Evolutionary conservation across 2,329 filamentous ascomycete species (phyloP), one percentile per base, ranked within the genome.

Genomic region (Monilinia laxa): DNA sequence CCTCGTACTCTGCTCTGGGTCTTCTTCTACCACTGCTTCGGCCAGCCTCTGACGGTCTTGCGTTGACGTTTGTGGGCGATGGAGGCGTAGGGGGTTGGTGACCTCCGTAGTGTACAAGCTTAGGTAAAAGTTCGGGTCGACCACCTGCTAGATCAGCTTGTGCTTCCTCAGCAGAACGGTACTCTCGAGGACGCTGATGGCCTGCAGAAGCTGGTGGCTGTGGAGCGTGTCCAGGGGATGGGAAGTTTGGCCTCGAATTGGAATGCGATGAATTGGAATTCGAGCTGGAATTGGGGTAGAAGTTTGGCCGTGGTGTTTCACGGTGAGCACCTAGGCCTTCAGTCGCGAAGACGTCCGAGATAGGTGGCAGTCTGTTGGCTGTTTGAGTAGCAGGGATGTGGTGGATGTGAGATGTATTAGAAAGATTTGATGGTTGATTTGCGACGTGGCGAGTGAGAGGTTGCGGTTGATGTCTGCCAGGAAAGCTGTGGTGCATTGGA

Each of bases 141-240:
- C 95, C 95, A 62, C 92, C 93, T 6, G 93, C 89, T 69, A 99
- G 80, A 70, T 95, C 92, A 67, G 92, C 91, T 68, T 98, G 93
- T 3, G 92, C 95, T 76, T 99, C 95, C 77, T 99, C 95, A 16
- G 95, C 95, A 4, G 94, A 97, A 74, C 93, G 91, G 79, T 96
- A 98, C 76, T 98, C 95, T 67, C 94, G 86, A 14, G 88, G 83
- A 68, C 94, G 87, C 62, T 31, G 86, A 82, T 1, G 81, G 79
- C 58, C 84, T 82, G 31, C 70, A 82, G 73, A 81, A 82, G 38
- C 88, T 87, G 71, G 92, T 91, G 59, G 59, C 6, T 64, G 59
- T 52, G 65, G 42, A 25, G 40, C 52, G 54, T 67, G 60, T 68
- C 89, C 85, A 2, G 93, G 93, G 1, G 93, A 96, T 0, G 91